Evolutionary conservation across 192 early-diverging fungal species (phyloP).

Genomic region (Coemansia sp.): DNA sequence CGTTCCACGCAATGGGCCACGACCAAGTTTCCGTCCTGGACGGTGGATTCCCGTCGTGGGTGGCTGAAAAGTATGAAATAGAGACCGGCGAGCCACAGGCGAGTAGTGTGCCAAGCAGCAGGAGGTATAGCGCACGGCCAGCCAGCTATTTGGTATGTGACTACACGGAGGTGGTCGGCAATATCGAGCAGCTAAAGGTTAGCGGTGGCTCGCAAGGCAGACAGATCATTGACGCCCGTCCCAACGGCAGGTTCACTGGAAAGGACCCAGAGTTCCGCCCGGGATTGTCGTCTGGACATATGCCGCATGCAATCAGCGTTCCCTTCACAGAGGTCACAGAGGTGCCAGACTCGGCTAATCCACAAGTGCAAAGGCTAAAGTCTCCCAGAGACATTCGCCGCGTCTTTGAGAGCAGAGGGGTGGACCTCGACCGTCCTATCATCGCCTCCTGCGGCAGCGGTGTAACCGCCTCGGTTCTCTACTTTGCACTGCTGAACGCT

Average conservation of each 20-base stretch:
- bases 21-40: conserved; percentile 84
- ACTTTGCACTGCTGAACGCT: conserved; percentile 73
- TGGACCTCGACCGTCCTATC: conserved; percentile 74
- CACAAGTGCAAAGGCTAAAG: conserved; percentile 47
- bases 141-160: conserved; percentile 55
- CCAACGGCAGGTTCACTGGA: conserved; percentile 60
- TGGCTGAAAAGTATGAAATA: conserved; percentile 32
- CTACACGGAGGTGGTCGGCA: conserved; percentile 62
- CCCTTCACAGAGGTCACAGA: conserved; percentile 67
- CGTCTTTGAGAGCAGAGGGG: conserved; percentile 61
- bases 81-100: conserved; percentile 43
- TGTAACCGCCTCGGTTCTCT: conserved; percentile 83
- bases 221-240: conserved; percentile 76
- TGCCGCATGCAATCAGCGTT: conserved; percentile 79
- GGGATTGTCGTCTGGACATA: conserved; percentile 79
- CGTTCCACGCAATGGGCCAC: conserved; percentile 90
- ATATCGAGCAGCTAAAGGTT: conserved; percentile 52
- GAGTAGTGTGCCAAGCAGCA: too few species aligned
- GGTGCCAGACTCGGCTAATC: not conserved
- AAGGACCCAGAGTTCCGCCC: conserved; percentile 77
- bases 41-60: conserved; percentile 89
- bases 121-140: conserved; percentile 22
- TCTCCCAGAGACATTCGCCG: conserved; percentile 58
- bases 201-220: conserved; percentile 15
- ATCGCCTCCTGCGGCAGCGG: conserved; percentile 87